These are phyloP conservation scores for Scedosporium boydii DNA, from an alignment of 2,329 filamentous ascomycete genomes.

Conservation along the genomic window DNA sequence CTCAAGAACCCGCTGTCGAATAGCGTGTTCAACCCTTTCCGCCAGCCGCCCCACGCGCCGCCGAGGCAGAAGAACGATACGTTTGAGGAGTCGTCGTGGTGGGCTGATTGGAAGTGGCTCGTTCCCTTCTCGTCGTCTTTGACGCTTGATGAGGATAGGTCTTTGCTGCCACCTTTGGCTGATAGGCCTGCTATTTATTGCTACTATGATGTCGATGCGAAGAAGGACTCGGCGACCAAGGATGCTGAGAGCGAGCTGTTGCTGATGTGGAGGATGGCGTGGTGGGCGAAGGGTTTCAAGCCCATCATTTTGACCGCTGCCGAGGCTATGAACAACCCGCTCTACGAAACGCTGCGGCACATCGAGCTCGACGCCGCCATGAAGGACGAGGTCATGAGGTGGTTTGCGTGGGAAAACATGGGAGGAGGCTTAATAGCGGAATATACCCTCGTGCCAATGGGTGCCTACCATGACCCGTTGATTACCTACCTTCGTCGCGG, in stretches of 20 bases:
- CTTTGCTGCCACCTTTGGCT: slow-evolving; percentile 68
- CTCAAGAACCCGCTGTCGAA: slow-evolving; percentile 26
- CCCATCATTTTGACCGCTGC: slow-evolving; percentile 70
- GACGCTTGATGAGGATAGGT: slow-evolving; percentile 70
- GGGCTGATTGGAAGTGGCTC: slow-evolving; percentile 81
- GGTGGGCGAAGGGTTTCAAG: slow-evolving; percentile 90
- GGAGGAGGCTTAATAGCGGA: slow-evolving; percentile 72
- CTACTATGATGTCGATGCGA: slow-evolving; percentile 66
- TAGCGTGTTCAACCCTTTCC: slow-evolving; percentile 55
- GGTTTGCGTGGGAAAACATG: slow-evolving; percentile 92
- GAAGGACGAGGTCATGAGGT: slow-evolving; percentile 65
- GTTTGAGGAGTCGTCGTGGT: slow-evolving; percentile 72
- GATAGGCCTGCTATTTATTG: slow-evolving; percentile 74
- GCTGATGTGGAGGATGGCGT: slow-evolving; percentile 81
- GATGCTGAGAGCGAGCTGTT: slow-evolving; percentile 72
- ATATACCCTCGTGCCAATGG: slow-evolving; percentile 80
- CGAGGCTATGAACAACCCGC: slow-evolving; percentile 75
- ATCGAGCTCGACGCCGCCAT: slow-evolving; percentile 51
- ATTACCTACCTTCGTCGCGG: slow-evolving; percentile 66
- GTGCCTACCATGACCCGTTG: slow-evolving; percentile 59
- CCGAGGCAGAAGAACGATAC: slow-evolving; percentile 70
- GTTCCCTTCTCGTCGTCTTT: slow-evolving; percentile 74
- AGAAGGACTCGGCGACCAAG: slow-evolving; percentile 53
- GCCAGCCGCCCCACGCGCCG: slow-evolving; percentile 59
- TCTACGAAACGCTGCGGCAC: slow-evolving; percentile 61